phyloP scores from a whole-genome alignment of 106 monocot species.

The Platanthera guangdongensis region DNA sequence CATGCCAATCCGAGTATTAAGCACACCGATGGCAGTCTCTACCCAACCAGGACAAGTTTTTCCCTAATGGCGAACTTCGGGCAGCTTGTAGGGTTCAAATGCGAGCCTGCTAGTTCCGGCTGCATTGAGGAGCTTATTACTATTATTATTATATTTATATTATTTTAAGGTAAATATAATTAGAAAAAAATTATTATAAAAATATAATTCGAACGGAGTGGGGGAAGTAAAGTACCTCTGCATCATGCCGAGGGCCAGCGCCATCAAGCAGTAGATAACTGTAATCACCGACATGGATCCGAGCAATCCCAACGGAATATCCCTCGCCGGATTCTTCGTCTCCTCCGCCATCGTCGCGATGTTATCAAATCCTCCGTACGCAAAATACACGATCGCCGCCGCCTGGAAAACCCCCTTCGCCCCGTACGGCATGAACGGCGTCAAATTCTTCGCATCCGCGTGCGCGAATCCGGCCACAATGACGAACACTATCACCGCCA shows the following conservation, averaged over 20 bases:
- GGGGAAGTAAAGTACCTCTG: conserved; percentile 18
- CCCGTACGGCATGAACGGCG: conserved; percentile 63
- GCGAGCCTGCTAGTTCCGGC: no score
- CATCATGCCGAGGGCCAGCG: conserved; percentile 59
- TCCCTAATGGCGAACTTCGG: no score
- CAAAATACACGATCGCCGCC: conserved; percentile 62
- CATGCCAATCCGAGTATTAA: no score
- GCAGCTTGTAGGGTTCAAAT: no score
- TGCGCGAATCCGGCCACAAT: conserved; percentile 43
- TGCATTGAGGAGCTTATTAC: no score
- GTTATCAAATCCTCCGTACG: conserved; percentile 74
- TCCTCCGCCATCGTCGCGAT: conserved; percentile 83
- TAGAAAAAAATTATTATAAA: no score
- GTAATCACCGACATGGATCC: conserved; percentile 69
- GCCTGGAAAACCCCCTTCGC: conserved; percentile 49
- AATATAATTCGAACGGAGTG: no score
- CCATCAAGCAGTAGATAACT: conserved; percentile 67
- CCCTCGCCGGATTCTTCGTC: conserved; percentile 63
- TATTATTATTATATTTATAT: no score
- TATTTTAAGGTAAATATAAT: no score
- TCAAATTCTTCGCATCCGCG: conserved; percentile 35
- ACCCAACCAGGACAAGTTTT: no score
- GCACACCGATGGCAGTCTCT: no score
- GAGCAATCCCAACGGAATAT: conserved; percentile 72
- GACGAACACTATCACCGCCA: conserved; percentile 49